Percentiles rank a stretch among this genome's conserved stretches.
Evolutionary conservation across 208 protist genomes (phyloP).

Genomic region (Crithidia fasciculata): DNA sequence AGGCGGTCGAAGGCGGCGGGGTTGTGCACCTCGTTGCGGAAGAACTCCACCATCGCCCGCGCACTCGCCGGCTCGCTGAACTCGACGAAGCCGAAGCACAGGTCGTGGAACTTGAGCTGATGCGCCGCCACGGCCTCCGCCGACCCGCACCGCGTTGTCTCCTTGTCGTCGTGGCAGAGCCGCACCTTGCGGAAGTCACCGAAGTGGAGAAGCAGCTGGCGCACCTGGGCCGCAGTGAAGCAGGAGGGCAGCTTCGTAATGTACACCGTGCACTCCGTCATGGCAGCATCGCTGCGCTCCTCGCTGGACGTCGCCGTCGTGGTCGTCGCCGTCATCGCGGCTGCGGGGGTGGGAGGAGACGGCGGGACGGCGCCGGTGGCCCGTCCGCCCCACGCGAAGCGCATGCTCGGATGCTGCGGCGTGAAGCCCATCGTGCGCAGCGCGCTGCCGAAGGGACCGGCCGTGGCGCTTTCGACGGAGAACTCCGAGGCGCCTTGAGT

Average conservation of each 20-base stretch:
- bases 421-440: slow-evolving; percentile 17
- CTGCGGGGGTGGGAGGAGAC: neutral
- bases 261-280: slow-evolving; percentile 77
- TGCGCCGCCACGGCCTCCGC: slow-evolving; percentile 33
- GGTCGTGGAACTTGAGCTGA: slow-evolving; percentile 32
- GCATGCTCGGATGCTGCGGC: slow-evolving; percentile 26
- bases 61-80: slow-evolving; percentile 60
- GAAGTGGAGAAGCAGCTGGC: slow-evolving; percentile 75
- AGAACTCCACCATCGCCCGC: slow-evolving; percentile 84
- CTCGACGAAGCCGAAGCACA: slow-evolving; percentile 85
- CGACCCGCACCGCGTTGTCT: slow-evolving; percentile 33
- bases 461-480: slow-evolving; percentile 42
- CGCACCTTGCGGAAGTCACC: slow-evolving; percentile 89
- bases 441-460: slow-evolving; percentile 15
- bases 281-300: slow-evolving; percentile 48
- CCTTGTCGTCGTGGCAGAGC: slow-evolving; percentile 78
- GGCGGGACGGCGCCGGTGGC: slow-evolving; percentile 4
- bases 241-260: slow-evolving; percentile 81
- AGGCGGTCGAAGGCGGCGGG: slow-evolving; percentile 65
- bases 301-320: slow-evolving; percentile 7
- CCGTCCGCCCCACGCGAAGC: slow-evolving; percentile 7
- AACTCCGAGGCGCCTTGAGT: slow-evolving; percentile 60
- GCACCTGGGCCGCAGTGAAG: slow-evolving; percentile 64
- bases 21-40: slow-evolving; percentile 69
- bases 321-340: neutral